Evolutionary conservation across 2,329 filamentous ascomycete genomes (phyloP).

Genomic region (Stemphylium vesicarium): DNA sequence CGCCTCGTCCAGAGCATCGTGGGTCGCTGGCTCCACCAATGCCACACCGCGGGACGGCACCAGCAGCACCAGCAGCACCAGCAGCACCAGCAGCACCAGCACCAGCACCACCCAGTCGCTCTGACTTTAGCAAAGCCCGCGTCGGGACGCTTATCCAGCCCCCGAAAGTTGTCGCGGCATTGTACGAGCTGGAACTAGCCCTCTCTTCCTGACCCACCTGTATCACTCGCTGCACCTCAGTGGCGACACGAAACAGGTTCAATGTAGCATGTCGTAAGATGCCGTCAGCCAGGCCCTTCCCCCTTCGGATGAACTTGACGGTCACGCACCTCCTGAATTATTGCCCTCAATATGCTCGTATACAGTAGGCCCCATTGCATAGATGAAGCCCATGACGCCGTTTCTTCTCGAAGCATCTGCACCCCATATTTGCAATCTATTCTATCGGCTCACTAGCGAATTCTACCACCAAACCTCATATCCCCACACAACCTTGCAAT

Average conservation of each 20-base stretch:
- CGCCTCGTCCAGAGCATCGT: neutral
- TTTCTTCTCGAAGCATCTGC: constrained; percentile 40
- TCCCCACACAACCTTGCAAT: constrained; percentile 42
- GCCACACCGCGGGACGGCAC: no score
- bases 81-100: no score
- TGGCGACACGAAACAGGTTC: constrained; percentile 39
- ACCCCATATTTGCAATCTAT: constrained; percentile 45
- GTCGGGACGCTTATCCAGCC: constrained; percentile 9
- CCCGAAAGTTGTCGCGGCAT: constrained; percentile 16
- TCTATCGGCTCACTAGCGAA: constrained; percentile 27
- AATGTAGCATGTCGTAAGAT: constrained; percentile 35
- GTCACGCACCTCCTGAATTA: constrained; percentile 26
- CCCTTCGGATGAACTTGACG: constrained; percentile 18
- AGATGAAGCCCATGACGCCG: constrained; percentile 21
- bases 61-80: no score
- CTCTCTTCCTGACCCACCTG: constrained; percentile 28
- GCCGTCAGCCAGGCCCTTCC: constrained; percentile 33
- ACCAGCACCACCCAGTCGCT: neutral
- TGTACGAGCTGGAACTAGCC: constrained; percentile 20
- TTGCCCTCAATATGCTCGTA: constrained; percentile 29
- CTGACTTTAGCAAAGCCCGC: neutral
- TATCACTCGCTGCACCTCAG: constrained; percentile 32
- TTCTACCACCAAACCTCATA: constrained; percentile 29
- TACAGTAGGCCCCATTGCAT: constrained; percentile 4
- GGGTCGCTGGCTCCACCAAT: constrained; percentile 7